Evolutionary conservation across 495 filamentous ascomycete species (phyloP), one percentile per base, ranked within the genome.

Genomic region (Patellaria atrata): DNA sequence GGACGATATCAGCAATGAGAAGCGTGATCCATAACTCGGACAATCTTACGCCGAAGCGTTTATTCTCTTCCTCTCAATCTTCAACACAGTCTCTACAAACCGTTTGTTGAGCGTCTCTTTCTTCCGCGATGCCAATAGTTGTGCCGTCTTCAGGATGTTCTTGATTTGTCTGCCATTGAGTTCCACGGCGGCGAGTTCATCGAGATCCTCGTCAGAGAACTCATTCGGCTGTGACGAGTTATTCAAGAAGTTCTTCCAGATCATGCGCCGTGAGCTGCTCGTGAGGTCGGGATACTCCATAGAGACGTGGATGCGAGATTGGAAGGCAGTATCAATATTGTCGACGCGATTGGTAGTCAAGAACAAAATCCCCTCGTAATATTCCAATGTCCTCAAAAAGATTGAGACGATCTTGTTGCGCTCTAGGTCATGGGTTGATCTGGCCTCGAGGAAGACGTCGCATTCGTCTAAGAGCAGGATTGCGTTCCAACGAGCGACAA

Each of bases 151-250:
- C 15, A 78, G 56, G 2, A 69, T 60, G 47, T 75, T 79, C 53
- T 75, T 73, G 40, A 78, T 79, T 54, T 77, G 65, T 27, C 71
- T 48, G 0, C 73, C 73, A 44, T 77, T 77, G 52, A 77, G 51
- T 33, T 62, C 43, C 40, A 61, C 52, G 2, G 38, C 38, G 1
- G 60, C 59, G 19, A 78, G 52, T 21, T 53, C 34, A 5, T 55
- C 37, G 2, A 71, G 40, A 4, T 66, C 55, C 4, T 40, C 27
- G 14, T 68, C 60, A 26, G 57, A 53, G 20, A 70, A 44, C 0
- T 41, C 42, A 23, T 56, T 50, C 2, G 48, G 43, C n/a, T 45
- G 42, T 5, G 45, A 35, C 8, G 43, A 41, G n/a, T 37, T 40
- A 27, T 16, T 22, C 15, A 60, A 41, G 30, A 68, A 61, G 41